These are phyloP conservation scores for Coniferiporia weirii DNA, from an alignment of 1,284 basidiomycete genomes.

Conservation along the genomic window DNA sequence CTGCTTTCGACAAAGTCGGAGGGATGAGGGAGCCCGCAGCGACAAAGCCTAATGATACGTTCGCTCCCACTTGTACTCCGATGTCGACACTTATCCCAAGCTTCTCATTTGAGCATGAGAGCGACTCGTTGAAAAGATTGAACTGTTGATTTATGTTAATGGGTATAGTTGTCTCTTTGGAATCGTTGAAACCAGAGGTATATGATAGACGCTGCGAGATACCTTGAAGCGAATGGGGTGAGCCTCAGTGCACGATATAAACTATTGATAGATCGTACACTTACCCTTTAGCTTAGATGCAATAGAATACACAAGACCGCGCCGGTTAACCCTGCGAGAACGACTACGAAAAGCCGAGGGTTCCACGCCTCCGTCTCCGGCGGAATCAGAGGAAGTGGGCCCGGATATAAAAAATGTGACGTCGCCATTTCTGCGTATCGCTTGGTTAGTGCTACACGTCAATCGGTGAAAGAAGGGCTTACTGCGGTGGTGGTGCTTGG, in stretches of 20 bases:
- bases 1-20: constrained; percentile 31
- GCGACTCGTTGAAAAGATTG: constrained; percentile 36
- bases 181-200: background rate
- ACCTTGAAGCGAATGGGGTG: background rate
- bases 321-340: background rate
- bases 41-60: constrained; percentile 36
- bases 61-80: constrained; percentile 35
- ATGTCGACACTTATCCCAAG: constrained; percentile 29
- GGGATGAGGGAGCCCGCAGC: constrained; percentile 40
- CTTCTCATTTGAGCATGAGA: constrained; percentile 33
- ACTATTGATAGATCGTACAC: background rate
- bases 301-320: background rate
- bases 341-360: background rate
- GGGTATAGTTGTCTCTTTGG: constrained; percentile 9
- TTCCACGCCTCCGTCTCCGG: background rate
- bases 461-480: background rate
- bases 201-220: background rate
- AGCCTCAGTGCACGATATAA: background rate
- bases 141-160: constrained; percentile 32
- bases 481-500: constrained; percentile 21
- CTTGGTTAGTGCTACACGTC: background rate
- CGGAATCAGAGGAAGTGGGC: background rate
- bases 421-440: background rate
- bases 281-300: background rate
- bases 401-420: background rate